Conservation (phyloP, 306 rosid genomes). For the Senna tora region DNA sequence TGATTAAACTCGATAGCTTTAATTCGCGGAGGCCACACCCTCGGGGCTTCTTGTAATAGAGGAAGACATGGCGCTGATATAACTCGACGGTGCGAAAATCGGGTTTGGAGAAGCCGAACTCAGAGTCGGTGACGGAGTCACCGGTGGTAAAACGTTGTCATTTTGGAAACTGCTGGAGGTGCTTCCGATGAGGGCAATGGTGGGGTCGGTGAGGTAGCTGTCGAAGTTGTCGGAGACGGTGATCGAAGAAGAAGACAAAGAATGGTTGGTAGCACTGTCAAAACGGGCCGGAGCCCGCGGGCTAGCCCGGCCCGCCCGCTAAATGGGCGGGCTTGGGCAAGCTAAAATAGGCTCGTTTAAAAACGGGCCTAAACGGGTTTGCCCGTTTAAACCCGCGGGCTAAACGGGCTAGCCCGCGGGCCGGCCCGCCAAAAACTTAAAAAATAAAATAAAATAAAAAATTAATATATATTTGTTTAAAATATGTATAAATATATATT, state of each 20-base stretch:
- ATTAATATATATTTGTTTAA: too few relatives aligned
- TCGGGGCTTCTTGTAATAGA: slow-evolving; percentile 69
- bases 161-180: slow-evolving; percentile 67
- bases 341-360: too few relatives aligned
- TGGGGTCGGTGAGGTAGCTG: slow-evolving; percentile 53
- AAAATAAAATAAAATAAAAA: too few relatives aligned
- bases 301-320: too few relatives aligned
- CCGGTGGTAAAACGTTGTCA: slow-evolving; percentile 45
- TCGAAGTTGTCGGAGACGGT: slow-evolving; percentile 52
- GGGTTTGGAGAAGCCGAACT: slow-evolving; percentile 55
- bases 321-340: too few relatives aligned
- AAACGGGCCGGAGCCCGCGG: too few relatives aligned
- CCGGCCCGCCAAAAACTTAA: too few relatives aligned
- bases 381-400: too few relatives aligned
- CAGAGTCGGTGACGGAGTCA: slow-evolving; percentile 16
- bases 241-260: slow-evolving; percentile 57
- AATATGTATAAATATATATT: too few relatives aligned
- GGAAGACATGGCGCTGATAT: slow-evolving; percentile 63
- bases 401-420: too few relatives aligned
- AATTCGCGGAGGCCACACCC: slow-evolving; percentile 69
- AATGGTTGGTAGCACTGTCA: too few relatives aligned
- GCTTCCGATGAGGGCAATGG: slow-evolving; percentile 48
- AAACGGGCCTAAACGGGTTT: too few relatives aligned
- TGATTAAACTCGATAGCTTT: slow-evolving; percentile 75
- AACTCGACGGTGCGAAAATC: slow-evolving; percentile 65